phyloP scores from a whole-genome alignment of 805 yeast genomes.

The Metschnikowia lochheadii region DNA sequence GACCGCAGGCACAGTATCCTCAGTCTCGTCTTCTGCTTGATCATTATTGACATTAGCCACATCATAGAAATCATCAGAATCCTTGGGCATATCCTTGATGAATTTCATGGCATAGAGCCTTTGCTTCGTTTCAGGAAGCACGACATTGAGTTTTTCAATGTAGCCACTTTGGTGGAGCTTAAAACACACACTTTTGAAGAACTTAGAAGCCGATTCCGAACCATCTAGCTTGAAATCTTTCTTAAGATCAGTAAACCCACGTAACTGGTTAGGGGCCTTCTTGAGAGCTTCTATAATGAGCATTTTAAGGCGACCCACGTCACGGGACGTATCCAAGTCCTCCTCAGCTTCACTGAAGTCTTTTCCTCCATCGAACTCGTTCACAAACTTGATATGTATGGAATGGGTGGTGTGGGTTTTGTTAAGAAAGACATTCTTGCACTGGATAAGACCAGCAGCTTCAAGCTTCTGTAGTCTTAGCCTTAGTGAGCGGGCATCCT shows the following conservation, averaged over 20 bases:
- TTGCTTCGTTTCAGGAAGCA: slow-evolving; percentile 25
- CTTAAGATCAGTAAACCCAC: slow-evolving; percentile 59
- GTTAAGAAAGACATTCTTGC: slow-evolving; percentile 29
- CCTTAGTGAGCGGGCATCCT: slow-evolving; percentile 69
- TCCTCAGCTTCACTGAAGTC: slow-evolving; percentile 12
- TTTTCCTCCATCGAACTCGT: slow-evolving; percentile 14
- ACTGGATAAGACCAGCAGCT: slow-evolving; percentile 46
- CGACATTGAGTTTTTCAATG: slow-evolving; percentile 49
- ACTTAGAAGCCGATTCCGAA: slow-evolving; percentile 35
- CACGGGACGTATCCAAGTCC: slow-evolving; percentile 27
- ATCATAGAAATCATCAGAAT: slow-evolving; percentile 42
- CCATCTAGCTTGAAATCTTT: slow-evolving; percentile 52
- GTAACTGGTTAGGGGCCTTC: slow-evolving; percentile 54
- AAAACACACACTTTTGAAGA: slow-evolving; percentile 47
- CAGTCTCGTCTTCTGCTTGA: slow-evolving; percentile 15
- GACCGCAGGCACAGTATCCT: not conserved
- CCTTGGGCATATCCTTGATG: slow-evolving; percentile 45
- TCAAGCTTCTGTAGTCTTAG: slow-evolving; percentile 55
- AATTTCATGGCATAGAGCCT: slow-evolving; percentile 35
- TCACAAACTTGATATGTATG: slow-evolving; percentile 46
- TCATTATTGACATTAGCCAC: slow-evolving; percentile 22
- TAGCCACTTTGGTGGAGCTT: slow-evolving; percentile 43
- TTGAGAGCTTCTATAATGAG: slow-evolving; percentile 48
- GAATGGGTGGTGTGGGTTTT: slow-evolving; percentile 54
- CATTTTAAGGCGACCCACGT: slow-evolving; percentile 26